Conservation (phyloP, 345 rosid species). For the Kernera saxatilis region DNA sequence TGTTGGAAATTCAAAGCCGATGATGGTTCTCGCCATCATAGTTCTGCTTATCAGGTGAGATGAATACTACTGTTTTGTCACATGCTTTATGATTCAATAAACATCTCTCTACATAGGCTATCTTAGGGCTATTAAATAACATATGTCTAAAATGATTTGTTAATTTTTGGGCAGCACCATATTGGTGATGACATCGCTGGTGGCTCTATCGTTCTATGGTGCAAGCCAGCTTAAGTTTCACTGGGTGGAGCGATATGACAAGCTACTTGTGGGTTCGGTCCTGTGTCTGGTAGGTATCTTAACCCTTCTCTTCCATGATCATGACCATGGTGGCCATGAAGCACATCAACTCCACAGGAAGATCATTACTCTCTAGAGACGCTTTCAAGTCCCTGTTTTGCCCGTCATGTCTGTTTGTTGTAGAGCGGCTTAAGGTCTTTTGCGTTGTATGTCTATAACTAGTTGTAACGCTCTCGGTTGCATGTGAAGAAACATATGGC, state of each 20-base stretch:
- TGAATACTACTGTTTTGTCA: background rate
- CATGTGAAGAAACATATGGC: constrained; percentile 3
- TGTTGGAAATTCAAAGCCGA: constrained; percentile 86
- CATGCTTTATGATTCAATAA: background rate
- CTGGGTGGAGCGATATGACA: constrained; percentile 97
- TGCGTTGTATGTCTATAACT: constrained; percentile 17
- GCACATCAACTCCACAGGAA: constrained; percentile 61
- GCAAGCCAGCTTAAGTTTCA: constrained; percentile 97
- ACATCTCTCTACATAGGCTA: background rate
- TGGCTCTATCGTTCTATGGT: constrained; percentile 94
- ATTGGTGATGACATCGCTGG: constrained; percentile 91
- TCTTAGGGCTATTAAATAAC: background rate
- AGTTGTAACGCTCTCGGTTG: constrained; percentile 18
- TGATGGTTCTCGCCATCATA: constrained; percentile 95
- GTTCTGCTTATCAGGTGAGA: constrained; percentile 83
- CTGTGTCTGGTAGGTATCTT: constrained; percentile 87
- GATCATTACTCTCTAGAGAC: constrained; percentile 41
- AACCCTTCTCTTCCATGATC: constrained; percentile 86
- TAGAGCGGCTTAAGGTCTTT: constrained; percentile 16
- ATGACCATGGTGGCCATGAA: constrained; percentile 41
- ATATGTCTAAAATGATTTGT: constrained; percentile 2
- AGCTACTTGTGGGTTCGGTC: constrained; percentile 91
- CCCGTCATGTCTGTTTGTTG: constrained; percentile 21
- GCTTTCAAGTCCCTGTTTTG: constrained; percentile 6
- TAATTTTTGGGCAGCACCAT: constrained; percentile 62